A percentile compares a stretch with the other conserved stretches of the same genome.
Conservation (phyloP, 2,329 filamentous ascomycete genomes). For the Pseudocercospora vitis region DNA sequence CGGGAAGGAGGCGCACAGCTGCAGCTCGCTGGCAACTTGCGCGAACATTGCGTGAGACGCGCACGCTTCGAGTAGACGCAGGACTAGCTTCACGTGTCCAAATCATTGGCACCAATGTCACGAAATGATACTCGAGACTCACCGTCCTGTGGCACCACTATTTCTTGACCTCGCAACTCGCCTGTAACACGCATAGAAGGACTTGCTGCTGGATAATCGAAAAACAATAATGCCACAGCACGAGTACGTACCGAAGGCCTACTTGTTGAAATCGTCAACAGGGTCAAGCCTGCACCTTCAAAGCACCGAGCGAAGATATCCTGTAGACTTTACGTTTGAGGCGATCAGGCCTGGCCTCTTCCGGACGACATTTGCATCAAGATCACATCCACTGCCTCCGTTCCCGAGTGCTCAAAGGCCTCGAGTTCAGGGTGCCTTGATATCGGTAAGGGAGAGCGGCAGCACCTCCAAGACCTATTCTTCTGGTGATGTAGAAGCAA, state of each 20-base stretch:
- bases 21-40: not conserved
- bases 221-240: constrained; percentile 48
- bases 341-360: constrained; percentile 63
- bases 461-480: not conserved
- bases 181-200: not conserved
- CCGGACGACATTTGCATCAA: constrained; percentile 65
- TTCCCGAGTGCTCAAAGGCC: constrained; percentile 60
- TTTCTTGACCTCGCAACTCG: not conserved
- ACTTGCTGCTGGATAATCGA: not conserved
- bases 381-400: constrained; percentile 63
- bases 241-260: constrained; percentile 46
- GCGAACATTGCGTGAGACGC: not conserved
- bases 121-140: not conserved
- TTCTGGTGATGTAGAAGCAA: constrained; percentile 48
- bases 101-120: constrained; percentile 1
- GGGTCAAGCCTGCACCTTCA: constrained; percentile 40
- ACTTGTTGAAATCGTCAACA: constrained; percentile 36
- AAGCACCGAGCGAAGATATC: constrained; percentile 42
- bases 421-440: constrained; percentile 8
- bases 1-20: not conserved
- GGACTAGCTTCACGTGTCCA: constrained; percentile 2
- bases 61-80: not conserved
- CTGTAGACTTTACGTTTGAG: constrained; percentile 63
- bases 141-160: not conserved
- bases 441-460: not conserved